Evolutionary conservation across 140 eudicot species (phyloP).

Genomic region (Bidens hawaiensis): DNA sequence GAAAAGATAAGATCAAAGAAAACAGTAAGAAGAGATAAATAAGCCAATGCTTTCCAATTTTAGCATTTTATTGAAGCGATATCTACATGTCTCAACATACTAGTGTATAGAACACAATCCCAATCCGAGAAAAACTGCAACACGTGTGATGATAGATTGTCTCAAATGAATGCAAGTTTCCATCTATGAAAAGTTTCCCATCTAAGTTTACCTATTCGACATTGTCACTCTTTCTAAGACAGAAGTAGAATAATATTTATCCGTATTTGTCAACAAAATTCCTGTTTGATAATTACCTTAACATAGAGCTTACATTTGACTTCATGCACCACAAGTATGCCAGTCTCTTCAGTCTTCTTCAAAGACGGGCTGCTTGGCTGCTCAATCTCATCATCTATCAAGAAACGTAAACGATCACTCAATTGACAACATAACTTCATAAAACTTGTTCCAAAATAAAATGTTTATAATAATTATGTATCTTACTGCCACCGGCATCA

Average conservation of each 20-base stretch:
- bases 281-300: constrained; percentile 47
- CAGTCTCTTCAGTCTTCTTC: constrained; percentile 78
- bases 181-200: background rate
- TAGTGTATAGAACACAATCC: background rate
- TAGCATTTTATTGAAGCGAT: too few relatives aligned
- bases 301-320: constrained; percentile 94
- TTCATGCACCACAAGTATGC: constrained; percentile 82
- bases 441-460: background rate
- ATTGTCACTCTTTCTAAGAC: background rate
- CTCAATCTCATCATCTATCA: constrained; percentile 67
- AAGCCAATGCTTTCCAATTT: too few relatives aligned
- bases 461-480: background rate
- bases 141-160: background rate
- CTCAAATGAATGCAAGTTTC: background rate
- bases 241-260: background rate
- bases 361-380: constrained; percentile 97
- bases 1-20: too few relatives aligned
- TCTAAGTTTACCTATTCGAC: background rate
- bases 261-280: background rate
- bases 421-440: background rate
- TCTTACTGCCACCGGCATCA: constrained; percentile 71
- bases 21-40: too few relatives aligned
- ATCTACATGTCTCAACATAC: too few relatives aligned
- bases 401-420: background rate
- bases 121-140: background rate